Percentiles rank a stretch among this genome's conserved stretches.
phyloP scores from a whole-genome alignment of 441 rosid genomes.

The Pelargonium australe region DNA sequence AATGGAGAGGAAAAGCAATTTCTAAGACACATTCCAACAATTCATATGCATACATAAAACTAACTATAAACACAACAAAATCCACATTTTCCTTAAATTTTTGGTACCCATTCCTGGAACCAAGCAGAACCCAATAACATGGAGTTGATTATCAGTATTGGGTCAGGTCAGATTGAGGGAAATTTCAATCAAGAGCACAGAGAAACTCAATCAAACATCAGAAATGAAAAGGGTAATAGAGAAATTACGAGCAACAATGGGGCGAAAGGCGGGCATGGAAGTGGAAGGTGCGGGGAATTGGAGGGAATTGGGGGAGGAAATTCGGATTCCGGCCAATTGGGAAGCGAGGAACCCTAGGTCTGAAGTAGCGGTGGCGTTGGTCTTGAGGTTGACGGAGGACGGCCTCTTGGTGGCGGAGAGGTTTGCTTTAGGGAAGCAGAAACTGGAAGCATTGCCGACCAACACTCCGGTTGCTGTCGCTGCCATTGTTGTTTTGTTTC shows the following conservation, averaged over 20 bases:
- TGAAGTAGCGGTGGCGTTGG: slow-evolving; percentile 8
- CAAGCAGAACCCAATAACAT: too few species aligned
- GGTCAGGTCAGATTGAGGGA: too few species aligned
- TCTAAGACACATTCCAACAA: too few species aligned
- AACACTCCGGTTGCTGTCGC: slow-evolving; percentile 42
- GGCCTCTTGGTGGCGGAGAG: not conserved
- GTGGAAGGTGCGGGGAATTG: slow-evolving; percentile 12
- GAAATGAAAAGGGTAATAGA: not conserved
- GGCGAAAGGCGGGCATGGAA: slow-evolving; percentile 48
- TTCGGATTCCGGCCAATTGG: slow-evolving; percentile 58
- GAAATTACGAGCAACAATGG: slow-evolving; percentile 56
- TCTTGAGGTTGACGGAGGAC: slow-evolving; percentile 13
- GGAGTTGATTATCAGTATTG: too few species aligned
- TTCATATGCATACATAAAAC: too few species aligned
- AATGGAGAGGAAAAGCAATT: too few species aligned
- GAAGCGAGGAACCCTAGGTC: slow-evolving; percentile 56
- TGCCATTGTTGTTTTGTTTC: slow-evolving; percentile 16
- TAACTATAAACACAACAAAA: too few species aligned
- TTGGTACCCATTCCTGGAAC: too few species aligned
- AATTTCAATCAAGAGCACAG: not conserved
- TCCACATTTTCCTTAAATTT: too few species aligned
- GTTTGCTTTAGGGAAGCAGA: slow-evolving; percentile 19
- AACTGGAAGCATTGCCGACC: slow-evolving; percentile 27
- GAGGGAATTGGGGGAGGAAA: slow-evolving; percentile 28
- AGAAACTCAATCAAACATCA: too few species aligned